Conservation (phyloP, 2,329 filamentous ascomycete genomes). For the Clonostachys rhizophaga region DNA sequence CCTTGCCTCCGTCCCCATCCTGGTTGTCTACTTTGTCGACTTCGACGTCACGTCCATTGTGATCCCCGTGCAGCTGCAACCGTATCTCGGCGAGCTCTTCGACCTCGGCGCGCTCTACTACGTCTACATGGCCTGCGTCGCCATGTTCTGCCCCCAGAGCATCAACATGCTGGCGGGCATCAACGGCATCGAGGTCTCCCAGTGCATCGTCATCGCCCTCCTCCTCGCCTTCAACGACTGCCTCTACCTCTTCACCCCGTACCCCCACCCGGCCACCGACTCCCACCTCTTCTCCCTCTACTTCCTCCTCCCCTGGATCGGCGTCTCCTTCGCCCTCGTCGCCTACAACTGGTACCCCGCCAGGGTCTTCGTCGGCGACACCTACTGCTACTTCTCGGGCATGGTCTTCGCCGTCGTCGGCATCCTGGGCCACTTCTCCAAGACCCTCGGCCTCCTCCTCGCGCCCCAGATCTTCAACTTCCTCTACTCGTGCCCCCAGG, state of each 20-base stretch:
- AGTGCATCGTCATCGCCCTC: slow-evolving; percentile 84
- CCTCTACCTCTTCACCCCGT: slow-evolving; percentile 78
- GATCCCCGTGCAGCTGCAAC: slow-evolving; percentile 78
- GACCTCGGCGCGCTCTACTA: slow-evolving; percentile 86
- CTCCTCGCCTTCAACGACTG: slow-evolving; percentile 83
- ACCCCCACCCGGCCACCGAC: slow-evolving; percentile 90
- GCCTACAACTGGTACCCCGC: slow-evolving; percentile 96
- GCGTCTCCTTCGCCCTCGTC: slow-evolving; percentile 81
- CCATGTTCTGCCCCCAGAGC: slow-evolving; percentile 97
- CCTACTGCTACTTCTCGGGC: slow-evolving; percentile 98
- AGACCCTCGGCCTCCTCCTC: slow-evolving; percentile 87
- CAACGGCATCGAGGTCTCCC: slow-evolving; percentile 94
- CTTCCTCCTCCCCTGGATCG: slow-evolving; percentile 88
- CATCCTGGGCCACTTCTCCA: slow-evolving; percentile 96
- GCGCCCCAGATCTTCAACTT: slow-evolving; percentile 97
- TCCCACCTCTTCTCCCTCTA: slow-evolving; percentile 96
- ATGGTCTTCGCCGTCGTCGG: slow-evolving; percentile 98
- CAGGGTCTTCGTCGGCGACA: slow-evolving; percentile 93
- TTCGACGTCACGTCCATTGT: slow-evolving; percentile 97
- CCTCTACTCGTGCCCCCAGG: slow-evolving; percentile 84
- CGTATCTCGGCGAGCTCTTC: slow-evolving; percentile 79
- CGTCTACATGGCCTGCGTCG: slow-evolving; percentile 90
- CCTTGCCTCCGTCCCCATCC: slow-evolving; percentile 85
- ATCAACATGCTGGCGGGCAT: slow-evolving; percentile 99
- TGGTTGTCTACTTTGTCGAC: slow-evolving; percentile 97